These are phyloP conservation scores for Monilinia fructicola DNA, from an alignment of 2,329 filamentous ascomycete species.

Conservation along the genomic window DNA sequence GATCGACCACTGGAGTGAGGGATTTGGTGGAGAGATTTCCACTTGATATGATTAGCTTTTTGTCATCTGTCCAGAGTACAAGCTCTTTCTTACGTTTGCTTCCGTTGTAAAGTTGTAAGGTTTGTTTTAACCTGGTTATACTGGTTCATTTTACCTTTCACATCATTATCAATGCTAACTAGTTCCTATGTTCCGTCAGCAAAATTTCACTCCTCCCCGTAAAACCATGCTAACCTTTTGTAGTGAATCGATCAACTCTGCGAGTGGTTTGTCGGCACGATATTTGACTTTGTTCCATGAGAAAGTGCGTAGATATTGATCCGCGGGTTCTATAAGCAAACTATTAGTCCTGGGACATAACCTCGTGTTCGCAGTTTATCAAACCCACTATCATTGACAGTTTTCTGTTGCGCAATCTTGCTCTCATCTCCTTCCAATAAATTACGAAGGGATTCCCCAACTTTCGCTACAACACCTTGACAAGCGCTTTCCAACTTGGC, in stretches of 20 bases:
- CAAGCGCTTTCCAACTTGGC: constrained; percentile 81
- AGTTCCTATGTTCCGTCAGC: constrained; percentile 62
- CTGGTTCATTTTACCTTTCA: constrained; percentile 90
- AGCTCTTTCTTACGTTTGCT: constrained; percentile 70
- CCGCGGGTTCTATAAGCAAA: constrained; percentile 73
- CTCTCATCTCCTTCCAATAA: constrained; percentile 41
- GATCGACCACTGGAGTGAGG: constrained; percentile 83
- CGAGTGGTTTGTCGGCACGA: constrained; percentile 83
- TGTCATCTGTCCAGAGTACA: background rate
- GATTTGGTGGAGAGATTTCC: constrained; percentile 95
- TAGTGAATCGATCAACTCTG: constrained; percentile 80
- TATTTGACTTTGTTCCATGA: constrained; percentile 98
- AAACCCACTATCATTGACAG: constrained; percentile 76
- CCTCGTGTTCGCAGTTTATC: background rate
- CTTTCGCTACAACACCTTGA: constrained; percentile 80
- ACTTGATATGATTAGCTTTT: constrained; percentile 46
- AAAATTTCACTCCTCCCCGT: background rate
- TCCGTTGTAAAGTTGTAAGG: constrained; percentile 76
- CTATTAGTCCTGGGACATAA: constrained; percentile 22
- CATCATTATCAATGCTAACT: constrained; percentile 88
- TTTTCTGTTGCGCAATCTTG: constrained; percentile 73
- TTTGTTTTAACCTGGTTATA: constrained; percentile 90
- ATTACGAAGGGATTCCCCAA: constrained; percentile 46
- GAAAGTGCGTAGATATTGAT: constrained; percentile 86
- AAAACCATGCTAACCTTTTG: constrained; percentile 65